A percentile compares a stretch with the other conserved stretches of the same genome.
Conservation (phyloP, 306 rosid genomes). For the Cicer arietinum region DNA sequence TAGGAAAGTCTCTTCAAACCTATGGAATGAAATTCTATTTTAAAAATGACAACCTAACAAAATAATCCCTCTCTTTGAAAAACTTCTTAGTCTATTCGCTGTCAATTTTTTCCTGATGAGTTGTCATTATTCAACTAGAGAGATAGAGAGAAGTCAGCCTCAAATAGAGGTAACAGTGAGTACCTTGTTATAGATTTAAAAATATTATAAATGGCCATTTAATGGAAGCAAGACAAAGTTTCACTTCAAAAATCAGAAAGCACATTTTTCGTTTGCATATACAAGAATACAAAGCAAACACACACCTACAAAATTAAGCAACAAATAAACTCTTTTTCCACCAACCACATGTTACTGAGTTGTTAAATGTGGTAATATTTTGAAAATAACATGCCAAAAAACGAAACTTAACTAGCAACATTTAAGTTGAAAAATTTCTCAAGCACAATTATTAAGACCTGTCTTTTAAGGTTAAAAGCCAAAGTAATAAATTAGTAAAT, state of each 20-base stretch:
- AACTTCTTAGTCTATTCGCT: not conserved
- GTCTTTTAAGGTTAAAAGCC: slow-evolving; percentile 23
- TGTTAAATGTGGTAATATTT: slow-evolving; percentile 20
- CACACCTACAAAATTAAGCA: slow-evolving; percentile 8
- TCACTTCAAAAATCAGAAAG: not conserved
- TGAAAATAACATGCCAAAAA: slow-evolving; percentile 14
- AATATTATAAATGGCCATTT: not conserved
- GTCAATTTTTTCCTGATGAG: not conserved
- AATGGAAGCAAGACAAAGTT: not conserved
- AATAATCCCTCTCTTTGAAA: not conserved
- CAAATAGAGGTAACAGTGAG: slow-evolving; percentile 27
- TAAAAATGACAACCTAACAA: slow-evolving; percentile 2
- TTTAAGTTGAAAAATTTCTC: slow-evolving; percentile 12
- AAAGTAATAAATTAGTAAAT: slow-evolving; percentile 29
- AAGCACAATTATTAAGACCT: slow-evolving; percentile 7
- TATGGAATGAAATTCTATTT: not conserved
- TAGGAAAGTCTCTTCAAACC: slow-evolving; percentile 7
- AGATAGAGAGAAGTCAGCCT: slow-evolving; percentile 2
- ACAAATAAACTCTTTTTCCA: not conserved
- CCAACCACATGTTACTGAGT: not conserved
- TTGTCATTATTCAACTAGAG: slow-evolving; percentile 1
- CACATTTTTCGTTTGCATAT: not conserved
- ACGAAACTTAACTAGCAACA: slow-evolving; percentile 13
- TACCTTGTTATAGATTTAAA: slow-evolving; percentile 11
- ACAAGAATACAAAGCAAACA: slow-evolving; percentile 16